Percentiles rank a stretch among this genome's conserved stretches.
Conservation (phyloP, 2,329 filamentous ascomycete genomes). For the Bipolaris gigantea region DNA sequence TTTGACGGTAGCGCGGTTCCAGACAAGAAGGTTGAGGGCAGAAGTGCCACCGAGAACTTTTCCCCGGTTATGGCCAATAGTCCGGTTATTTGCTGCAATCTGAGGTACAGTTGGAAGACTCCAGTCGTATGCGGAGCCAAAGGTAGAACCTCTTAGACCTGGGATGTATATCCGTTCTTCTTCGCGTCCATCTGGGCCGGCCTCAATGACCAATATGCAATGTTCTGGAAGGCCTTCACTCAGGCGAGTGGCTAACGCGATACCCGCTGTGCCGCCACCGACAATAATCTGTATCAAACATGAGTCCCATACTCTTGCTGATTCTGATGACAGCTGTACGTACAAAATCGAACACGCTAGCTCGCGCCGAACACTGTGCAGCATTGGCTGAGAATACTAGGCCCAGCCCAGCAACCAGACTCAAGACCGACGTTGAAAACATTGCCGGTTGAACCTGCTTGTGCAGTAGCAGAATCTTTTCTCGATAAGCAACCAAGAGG, state of each 20-base stretch:
- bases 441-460: not conserved
- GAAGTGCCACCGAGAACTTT: constrained; percentile 41
- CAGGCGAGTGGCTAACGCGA: constrained; percentile 27
- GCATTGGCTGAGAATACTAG: not conserved
- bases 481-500: not conserved
- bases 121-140: constrained; percentile 28
- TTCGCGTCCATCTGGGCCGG: constrained; percentile 27
- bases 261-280: constrained; percentile 26
- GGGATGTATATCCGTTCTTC: constrained; percentile 27
- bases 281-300: constrained; percentile 10
- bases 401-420: not conserved
- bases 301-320: not conserved
- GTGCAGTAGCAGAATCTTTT: too few relatives aligned
- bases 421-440: not conserved
- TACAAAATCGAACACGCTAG: constrained; percentile 4
- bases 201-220: constrained; percentile 26
- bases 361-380: not conserved
- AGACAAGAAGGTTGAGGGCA: constrained; percentile 42
- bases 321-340: not conserved
- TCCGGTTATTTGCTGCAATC: constrained; percentile 39
- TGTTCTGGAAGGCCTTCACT: constrained; percentile 27
- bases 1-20: constrained; percentile 35
- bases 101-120: constrained; percentile 51
- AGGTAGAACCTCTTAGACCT: constrained; percentile 23
- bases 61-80: constrained; percentile 19